phyloP scores from a whole-genome alignment of 306 rosid species.

The Casuarina glauca region DNA sequence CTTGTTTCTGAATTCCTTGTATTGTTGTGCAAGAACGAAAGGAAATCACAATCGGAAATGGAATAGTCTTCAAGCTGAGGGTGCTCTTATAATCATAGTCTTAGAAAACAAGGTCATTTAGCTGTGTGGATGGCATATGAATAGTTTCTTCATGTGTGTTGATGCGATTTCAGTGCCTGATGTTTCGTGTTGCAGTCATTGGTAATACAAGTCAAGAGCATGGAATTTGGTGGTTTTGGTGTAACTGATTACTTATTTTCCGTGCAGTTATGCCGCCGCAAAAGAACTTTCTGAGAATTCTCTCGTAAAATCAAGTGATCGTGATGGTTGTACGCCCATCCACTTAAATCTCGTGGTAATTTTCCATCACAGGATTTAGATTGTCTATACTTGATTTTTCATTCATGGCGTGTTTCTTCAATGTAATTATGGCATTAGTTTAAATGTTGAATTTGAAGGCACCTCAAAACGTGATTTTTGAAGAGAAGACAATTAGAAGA shows the following conservation, averaged over 20 bases:
- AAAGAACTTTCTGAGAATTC: constrained; percentile 43
- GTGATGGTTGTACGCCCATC: constrained; percentile 71
- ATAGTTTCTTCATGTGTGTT: background rate
- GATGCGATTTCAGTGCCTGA: background rate
- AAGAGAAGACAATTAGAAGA: background rate
- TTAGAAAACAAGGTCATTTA: background rate
- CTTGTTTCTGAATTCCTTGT: background rate
- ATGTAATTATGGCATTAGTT: background rate
- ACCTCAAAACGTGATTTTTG: background rate
- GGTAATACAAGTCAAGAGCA: background rate
- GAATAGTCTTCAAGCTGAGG: background rate
- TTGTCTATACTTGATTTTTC: background rate
- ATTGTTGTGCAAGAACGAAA: too few species aligned
- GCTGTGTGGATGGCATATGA: background rate
- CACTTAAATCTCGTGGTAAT: constrained; percentile 94
- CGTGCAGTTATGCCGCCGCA: constrained; percentile 64
- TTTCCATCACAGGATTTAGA: background rate
- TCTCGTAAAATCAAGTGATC: constrained; percentile 51
- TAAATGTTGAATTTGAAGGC: background rate
- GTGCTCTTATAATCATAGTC: background rate
- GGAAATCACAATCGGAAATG: background rate
- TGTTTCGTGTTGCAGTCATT: background rate
- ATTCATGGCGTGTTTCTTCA: background rate
- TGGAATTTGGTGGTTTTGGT: background rate
- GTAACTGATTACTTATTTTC: constrained; percentile 9